A percentile compares a stretch with the other conserved stretches of the same genome.
Evolutionary conservation across 176 grass and related monocot genomes (phyloP).

Genomic region (Avena insularis): DNA sequence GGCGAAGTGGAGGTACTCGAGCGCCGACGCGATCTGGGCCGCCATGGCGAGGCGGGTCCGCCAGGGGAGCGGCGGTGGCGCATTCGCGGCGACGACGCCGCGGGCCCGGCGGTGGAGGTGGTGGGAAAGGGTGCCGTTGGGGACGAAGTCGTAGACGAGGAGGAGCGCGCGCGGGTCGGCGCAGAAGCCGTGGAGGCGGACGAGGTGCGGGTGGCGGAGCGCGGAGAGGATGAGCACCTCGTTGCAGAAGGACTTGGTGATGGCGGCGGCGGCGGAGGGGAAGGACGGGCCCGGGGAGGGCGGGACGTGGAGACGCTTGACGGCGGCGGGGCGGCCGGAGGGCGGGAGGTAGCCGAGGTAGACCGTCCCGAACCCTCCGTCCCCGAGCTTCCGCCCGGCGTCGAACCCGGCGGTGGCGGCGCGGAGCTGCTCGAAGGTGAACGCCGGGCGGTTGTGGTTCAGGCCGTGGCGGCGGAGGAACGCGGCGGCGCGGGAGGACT

Average conservation of each 20-base stretch:
- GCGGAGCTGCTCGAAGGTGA: slow-evolving; percentile 82
- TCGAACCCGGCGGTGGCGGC: slow-evolving; percentile 77
- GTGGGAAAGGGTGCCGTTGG: slow-evolving; percentile 93
- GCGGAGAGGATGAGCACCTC: slow-evolving; percentile 96
- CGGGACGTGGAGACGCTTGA: slow-evolving; percentile 81
- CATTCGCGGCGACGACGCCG: neutral
- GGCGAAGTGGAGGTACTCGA: slow-evolving; percentile 94
- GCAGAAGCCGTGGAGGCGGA: slow-evolving; percentile 92
- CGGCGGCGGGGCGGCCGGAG: slow-evolving; percentile 64
- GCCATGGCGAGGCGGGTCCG: slow-evolving; percentile 76
- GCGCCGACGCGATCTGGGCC: slow-evolving; percentile 78
- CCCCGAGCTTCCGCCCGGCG: slow-evolving; percentile 69
- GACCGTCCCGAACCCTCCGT: slow-evolving; percentile 85
- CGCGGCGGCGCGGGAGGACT: slow-evolving; percentile 55
- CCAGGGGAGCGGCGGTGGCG: slow-evolving; percentile 63
- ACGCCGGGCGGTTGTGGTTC: slow-evolving; percentile 64
- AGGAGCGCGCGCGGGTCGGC: slow-evolving; percentile 84
- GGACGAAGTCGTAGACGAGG: slow-evolving; percentile 95
- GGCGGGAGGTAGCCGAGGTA: slow-evolving; percentile 68
- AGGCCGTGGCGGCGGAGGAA: slow-evolving; percentile 71
- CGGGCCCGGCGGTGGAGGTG: slow-evolving; percentile 69
- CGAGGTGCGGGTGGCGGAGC: slow-evolving; percentile 88
- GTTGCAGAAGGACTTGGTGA: slow-evolving; percentile 90
- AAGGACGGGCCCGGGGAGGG: slow-evolving; percentile 57
- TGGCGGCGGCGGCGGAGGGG: slow-evolving; percentile 54